Conservation (phyloP, 108 stramenopile genomes). For the Aurantiochytrium sp. region DNA sequence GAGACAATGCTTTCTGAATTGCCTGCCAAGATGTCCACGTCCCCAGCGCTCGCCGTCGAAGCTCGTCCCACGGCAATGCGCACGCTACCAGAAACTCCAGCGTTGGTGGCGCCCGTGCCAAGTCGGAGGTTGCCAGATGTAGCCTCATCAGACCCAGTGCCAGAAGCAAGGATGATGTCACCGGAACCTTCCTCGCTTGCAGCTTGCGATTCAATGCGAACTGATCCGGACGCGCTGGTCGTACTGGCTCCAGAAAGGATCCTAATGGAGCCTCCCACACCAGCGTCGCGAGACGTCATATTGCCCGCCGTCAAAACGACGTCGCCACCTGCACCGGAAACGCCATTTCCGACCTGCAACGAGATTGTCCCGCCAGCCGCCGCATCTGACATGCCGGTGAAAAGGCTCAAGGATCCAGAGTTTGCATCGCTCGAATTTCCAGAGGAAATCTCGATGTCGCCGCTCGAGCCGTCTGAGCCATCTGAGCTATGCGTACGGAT, state of each 20-base stretch:
- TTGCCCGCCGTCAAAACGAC: background rate
- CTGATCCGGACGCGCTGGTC: background rate
- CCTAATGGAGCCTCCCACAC: slow-evolving; percentile 30
- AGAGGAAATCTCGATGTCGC: background rate
- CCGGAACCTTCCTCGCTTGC: background rate
- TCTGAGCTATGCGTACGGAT: background rate
- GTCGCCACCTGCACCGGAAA: background rate
- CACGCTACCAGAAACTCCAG: slow-evolving; percentile 19
- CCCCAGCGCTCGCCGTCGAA: slow-evolving; percentile 20
- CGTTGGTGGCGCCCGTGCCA: background rate
- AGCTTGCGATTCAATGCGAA: background rate
- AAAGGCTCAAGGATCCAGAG: background rate
- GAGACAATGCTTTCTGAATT: slow-evolving; percentile 14
- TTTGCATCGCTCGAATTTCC: background rate
- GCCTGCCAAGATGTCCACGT: slow-evolving; percentile 25
- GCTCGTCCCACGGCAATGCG: slow-evolving; percentile 1
- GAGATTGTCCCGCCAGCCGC: background rate
- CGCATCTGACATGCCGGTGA: background rate
- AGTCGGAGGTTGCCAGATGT: slow-evolving; percentile 18
- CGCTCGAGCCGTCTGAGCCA: background rate
- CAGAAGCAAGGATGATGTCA: background rate
- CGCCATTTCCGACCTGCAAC: background rate
- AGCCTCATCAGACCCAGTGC: background rate
- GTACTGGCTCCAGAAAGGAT: slow-evolving; percentile 47
- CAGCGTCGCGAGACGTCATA: background rate